phyloP scores from a whole-genome alignment of 176 grass and related monocot species.

The Phragmites australis region DNA sequence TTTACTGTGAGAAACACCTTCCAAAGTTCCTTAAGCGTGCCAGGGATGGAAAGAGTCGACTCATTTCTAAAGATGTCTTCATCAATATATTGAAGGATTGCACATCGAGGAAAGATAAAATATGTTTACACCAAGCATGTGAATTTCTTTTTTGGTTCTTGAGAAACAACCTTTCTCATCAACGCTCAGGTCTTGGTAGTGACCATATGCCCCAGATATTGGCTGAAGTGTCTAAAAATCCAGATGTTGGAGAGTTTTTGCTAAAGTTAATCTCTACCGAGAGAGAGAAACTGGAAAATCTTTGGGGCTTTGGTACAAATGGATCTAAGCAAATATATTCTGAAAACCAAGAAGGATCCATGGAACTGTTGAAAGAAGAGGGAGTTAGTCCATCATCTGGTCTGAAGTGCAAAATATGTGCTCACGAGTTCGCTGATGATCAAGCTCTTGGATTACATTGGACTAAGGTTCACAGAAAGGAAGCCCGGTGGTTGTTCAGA shows the following conservation, averaged over 20 bases:
- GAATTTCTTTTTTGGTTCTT: constrained; percentile 92
- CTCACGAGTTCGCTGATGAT: constrained; percentile 67
- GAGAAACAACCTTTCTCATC: constrained; percentile 63
- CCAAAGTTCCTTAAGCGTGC: constrained; percentile 98
- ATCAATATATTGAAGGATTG: constrained; percentile 72
- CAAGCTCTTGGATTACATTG: constrained; percentile 78
- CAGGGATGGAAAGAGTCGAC: constrained; percentile 91
- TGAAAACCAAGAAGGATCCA: constrained; percentile 41
- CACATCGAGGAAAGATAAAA: constrained; percentile 78
- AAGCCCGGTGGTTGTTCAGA: constrained; percentile 90
- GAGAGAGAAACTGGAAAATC: constrained; percentile 74
- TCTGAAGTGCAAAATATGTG: constrained; percentile 85
- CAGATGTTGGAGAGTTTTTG: constrained; percentile 69
- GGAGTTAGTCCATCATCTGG: constrained; percentile 34
- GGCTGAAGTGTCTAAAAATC: constrained; percentile 67
- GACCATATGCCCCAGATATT: constrained; percentile 63
- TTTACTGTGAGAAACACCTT: constrained; percentile 93
- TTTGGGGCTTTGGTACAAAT: constrained; percentile 71
- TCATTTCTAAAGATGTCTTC: constrained; percentile 95
- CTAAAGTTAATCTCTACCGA: constrained; percentile 81
- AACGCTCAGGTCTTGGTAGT: constrained; percentile 48
- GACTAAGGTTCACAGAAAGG: constrained; percentile 84
- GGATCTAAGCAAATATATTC: constrained; percentile 48
- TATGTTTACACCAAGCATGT: constrained; percentile 81
- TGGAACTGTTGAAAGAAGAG: constrained; percentile 25